Evolutionary conservation across 768 basidiomycete genomes (phyloP).

Genomic region (Collybia nuda): DNA sequence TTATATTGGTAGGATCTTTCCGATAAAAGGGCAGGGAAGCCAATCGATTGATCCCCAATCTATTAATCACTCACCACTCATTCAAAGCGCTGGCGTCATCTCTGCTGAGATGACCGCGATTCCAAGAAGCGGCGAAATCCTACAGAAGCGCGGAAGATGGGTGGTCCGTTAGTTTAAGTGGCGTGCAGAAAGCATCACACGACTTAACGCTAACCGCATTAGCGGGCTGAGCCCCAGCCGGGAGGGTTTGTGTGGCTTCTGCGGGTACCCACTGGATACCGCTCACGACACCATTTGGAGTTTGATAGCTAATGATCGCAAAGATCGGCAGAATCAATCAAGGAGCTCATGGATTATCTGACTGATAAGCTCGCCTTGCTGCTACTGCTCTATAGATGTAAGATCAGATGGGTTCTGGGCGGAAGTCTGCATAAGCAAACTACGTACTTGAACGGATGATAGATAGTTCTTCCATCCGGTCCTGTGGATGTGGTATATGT

Average conservation of each 20-base stretch:
- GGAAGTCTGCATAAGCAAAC: conserved; percentile 10
- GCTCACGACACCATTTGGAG: conserved; percentile 60
- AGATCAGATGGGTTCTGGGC: conserved; percentile 13
- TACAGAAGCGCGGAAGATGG: conserved; percentile 19
- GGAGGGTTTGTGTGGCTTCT: conserved; percentile 64
- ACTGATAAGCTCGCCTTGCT: conserved; percentile 53
- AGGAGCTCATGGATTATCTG: not conserved
- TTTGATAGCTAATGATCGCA: conserved; percentile 60
- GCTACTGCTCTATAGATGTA: conserved; percentile 56
- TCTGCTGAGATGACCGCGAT: conserved; percentile 37
- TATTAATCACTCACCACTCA: conserved; percentile 38
- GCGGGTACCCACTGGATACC: conserved; percentile 71
- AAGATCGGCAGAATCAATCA: conserved; percentile 17
- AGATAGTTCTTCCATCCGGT: conserved; percentile 60
- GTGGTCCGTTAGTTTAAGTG: conserved; percentile 2
- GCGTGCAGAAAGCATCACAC: conserved; percentile 7
- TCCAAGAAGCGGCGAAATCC: conserved; percentile 64
- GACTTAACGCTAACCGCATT: conserved; percentile 39
- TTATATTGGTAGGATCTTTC: conserved; percentile 1
- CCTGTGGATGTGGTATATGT: conserved; percentile 70
- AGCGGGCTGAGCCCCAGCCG: conserved; percentile 60
- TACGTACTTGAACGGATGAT: conserved; percentile 75
- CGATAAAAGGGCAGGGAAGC: not conserved
- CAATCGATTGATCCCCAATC: not conserved
- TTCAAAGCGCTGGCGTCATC: conserved; percentile 41